A percentile compares a stretch with the other conserved stretches of the same genome.
Evolutionary conservation across 2,329 filamentous ascomycete species (phyloP).

Genomic region (Lasiodiplodia citricola): DNA sequence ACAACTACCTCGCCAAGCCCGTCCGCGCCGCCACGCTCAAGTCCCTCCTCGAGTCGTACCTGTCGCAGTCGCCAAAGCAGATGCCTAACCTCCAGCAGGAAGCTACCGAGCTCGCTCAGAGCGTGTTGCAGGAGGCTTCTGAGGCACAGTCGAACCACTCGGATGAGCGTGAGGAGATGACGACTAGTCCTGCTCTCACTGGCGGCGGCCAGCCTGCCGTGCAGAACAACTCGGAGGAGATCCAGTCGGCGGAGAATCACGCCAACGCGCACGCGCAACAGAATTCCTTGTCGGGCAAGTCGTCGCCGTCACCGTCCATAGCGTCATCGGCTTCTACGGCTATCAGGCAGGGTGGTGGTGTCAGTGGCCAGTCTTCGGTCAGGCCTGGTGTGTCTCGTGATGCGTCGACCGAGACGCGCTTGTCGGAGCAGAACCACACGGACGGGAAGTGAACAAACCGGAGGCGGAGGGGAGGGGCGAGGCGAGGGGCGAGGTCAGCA

Average conservation of each 20-base stretch:
- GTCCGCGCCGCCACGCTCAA: constrained; percentile 88
- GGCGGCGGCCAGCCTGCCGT: constrained; percentile 1
- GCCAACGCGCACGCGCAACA: neutral
- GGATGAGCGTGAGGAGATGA: neutral
- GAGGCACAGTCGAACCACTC: neutral
- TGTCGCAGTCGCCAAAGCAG: constrained; percentile 55
- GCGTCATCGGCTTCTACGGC: neutral
- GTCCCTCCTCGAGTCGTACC: constrained; percentile 76
- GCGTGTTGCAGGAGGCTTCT: constrained; percentile 23
- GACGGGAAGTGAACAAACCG: no score
- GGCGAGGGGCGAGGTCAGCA: no score
- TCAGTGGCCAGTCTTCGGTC: neutral
- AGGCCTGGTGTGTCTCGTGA: neutral
- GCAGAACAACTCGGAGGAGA: neutral
- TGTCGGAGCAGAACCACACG: neutral
- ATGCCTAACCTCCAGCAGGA: constrained; percentile 54
- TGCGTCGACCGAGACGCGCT: neutral
- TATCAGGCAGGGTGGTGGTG: neutral
- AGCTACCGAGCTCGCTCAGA: constrained; percentile 50
- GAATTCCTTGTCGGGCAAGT: neutral
- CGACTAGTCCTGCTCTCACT: neutral
- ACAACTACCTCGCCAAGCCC: constrained; percentile 94
- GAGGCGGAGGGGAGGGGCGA: no score
- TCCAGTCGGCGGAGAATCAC: neutral
- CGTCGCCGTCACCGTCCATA: neutral